Conservation (phyloP, 2,329 filamentous ascomycete genomes). For the Neonectria hederae region DNA sequence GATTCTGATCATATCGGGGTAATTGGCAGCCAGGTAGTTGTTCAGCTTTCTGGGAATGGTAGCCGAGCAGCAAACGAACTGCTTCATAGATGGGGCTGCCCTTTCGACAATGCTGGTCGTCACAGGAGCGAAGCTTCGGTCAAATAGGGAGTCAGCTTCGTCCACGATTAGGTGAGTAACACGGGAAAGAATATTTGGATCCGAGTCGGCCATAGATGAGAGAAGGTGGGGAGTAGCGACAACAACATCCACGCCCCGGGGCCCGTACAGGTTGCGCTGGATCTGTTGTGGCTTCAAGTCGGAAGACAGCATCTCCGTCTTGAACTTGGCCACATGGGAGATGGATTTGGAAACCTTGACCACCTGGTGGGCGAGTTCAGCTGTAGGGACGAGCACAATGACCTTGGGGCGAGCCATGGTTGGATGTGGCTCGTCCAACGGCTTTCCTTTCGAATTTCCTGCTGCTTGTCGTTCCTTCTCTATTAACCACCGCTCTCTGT, state of each 20-base stretch:
- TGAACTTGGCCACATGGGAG: constrained; percentile 87
- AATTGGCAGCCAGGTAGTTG: constrained; percentile 80
- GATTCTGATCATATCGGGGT: constrained; percentile 84
- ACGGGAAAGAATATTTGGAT: constrained; percentile 92
- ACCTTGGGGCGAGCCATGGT: constrained; percentile 82
- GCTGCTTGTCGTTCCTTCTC: constrained; percentile 66
- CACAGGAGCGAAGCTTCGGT: constrained; percentile 87
- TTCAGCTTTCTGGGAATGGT: constrained; percentile 94
- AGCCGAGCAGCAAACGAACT: constrained; percentile 92
- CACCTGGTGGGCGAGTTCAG: constrained; percentile 91
- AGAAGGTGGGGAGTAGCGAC: constrained; percentile 91
- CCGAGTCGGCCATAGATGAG: constrained; percentile 84
- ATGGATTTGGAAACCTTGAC: constrained; percentile 81
- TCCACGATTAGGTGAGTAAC: constrained; percentile 91
- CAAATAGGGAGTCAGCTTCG: constrained; percentile 95
- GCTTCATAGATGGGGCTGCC: constrained; percentile 80
- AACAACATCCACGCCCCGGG: constrained; percentile 83
- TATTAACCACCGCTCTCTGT: constrained; percentile 63
- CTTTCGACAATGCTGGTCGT: constrained; percentile 87
- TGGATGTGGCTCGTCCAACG: constrained; percentile 74
- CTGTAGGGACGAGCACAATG: constrained; percentile 89
- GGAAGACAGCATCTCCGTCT: constrained; percentile 83
- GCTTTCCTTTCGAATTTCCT: constrained; percentile 66
- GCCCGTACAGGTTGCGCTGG: constrained; percentile 83
- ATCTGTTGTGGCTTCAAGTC: constrained; percentile 81